Conservation (phyloP, 2,329 filamentous ascomycete species). For the Phoma sp. region DNA sequence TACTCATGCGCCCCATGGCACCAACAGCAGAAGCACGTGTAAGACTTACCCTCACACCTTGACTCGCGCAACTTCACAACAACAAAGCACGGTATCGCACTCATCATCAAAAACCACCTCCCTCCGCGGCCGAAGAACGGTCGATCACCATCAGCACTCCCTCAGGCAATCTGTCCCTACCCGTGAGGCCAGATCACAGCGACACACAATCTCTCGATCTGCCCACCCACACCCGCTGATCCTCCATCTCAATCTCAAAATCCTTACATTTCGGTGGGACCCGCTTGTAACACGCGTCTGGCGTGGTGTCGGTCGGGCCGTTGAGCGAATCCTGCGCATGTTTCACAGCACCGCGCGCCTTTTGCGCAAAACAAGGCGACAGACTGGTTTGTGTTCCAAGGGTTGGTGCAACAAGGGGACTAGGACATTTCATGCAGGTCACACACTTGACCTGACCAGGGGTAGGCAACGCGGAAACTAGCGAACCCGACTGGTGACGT, state of each 20-base stretch:
- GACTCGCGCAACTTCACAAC: no score
- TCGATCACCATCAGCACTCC: no score
- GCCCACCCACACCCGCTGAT: no score
- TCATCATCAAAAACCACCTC: background rate
- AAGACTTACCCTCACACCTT: no score
- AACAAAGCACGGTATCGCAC: no score
- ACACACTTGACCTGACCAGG: no score
- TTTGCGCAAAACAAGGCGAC: constrained; percentile 1
- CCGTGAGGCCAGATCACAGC: background rate
- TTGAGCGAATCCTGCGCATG: background rate
- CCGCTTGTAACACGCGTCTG: constrained; percentile 16
- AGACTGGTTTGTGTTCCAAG: background rate
- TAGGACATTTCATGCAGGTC: no score
- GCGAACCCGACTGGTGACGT: background rate
- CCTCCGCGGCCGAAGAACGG: background rate
- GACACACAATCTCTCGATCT: background rate
- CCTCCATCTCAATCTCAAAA: no score
- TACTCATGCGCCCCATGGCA: no score
- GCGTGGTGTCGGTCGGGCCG: constrained; percentile 11
- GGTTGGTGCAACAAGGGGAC: constrained; percentile 1
- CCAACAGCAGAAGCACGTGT: no score
- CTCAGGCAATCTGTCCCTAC: background rate
- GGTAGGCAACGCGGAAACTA: no score
- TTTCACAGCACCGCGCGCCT: no score
- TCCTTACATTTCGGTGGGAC: constrained; percentile 9